Conservation (phyloP, 345 rosid genomes). For the Cochlearia excelsa region DNA sequence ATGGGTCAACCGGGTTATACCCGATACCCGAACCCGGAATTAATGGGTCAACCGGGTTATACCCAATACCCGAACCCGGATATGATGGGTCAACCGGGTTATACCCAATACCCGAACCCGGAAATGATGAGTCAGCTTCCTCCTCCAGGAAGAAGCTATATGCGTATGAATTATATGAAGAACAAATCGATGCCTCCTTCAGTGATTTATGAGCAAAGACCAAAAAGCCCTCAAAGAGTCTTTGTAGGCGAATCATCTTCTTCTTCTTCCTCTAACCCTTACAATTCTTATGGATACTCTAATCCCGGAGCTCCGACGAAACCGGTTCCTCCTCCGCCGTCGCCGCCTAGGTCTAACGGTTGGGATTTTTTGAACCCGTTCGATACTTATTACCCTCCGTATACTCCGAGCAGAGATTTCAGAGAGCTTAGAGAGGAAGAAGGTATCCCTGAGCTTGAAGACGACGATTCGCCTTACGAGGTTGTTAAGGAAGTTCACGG, state of each 20-base stretch:
- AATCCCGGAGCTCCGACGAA: constrained; percentile 50
- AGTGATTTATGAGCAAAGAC: constrained; percentile 64
- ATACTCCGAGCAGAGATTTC: constrained; percentile 64
- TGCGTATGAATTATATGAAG: constrained; percentile 80
- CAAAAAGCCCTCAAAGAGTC: constrained; percentile 48
- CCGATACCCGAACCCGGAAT: too few relatives aligned
- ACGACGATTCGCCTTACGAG: constrained; percentile 60
- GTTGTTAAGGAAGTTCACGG: constrained; percentile 67
- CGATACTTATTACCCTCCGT: constrained; percentile 47
- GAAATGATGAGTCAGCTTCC: constrained; percentile 33
- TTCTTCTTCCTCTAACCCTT: constrained; percentile 36
- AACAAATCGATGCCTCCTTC: constrained; percentile 59
- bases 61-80: constrained; percentile 31
- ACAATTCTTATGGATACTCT: constrained; percentile 40
- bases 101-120: constrained; percentile 30
- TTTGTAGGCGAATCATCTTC: constrained; percentile 66
- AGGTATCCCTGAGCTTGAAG: constrained; percentile 96
- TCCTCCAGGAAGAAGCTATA: constrained; percentile 40
- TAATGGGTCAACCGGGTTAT: too few relatives aligned
- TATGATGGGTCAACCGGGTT: constrained; percentile 29
- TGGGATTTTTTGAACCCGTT: constrained; percentile 85
- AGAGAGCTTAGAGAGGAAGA: constrained; percentile 84
- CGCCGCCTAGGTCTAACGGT: constrained; percentile 60
- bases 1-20: too few relatives aligned
- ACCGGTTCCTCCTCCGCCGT: constrained; percentile 79